phyloP scores from a whole-genome alignment of 2,329 filamentous ascomycete species.

The Diaporthe sp. region DNA sequence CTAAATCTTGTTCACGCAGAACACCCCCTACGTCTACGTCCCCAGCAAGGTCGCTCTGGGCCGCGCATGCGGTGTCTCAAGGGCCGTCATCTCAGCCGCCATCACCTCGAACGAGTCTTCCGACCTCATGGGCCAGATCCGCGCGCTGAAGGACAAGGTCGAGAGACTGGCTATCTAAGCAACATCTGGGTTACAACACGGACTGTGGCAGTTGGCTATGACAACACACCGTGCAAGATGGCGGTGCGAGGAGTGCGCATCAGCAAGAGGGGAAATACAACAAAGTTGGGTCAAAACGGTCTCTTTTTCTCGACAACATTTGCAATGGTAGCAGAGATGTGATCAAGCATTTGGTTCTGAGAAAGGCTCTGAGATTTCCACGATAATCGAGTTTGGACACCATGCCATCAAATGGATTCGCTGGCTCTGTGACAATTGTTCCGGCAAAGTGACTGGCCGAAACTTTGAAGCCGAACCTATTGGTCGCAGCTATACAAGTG shows the following conservation, averaged over 20 bases:
- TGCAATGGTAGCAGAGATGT: conserved; percentile 4
- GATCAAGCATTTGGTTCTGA: conserved; percentile 11
- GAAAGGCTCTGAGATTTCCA: background rate
- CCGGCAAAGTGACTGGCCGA: background rate
- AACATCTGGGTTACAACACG: background rate
- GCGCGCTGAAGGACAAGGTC: conserved; percentile 92
- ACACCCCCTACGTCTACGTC: conserved; percentile 73
- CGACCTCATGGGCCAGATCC: conserved; percentile 90
- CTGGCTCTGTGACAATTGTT: background rate
- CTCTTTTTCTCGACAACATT: background rate
- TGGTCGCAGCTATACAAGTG: background rate
- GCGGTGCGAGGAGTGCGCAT: background rate
- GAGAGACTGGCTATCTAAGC: conserved; percentile 93
- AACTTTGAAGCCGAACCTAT: background rate
- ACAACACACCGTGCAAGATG: background rate
- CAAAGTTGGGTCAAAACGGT: background rate
- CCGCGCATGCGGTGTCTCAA: conserved; percentile 89
- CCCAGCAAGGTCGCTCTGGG: conserved; percentile 87
- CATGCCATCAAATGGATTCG: no score
- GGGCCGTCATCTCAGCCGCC: conserved; percentile 86
- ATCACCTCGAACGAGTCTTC: conserved; percentile 95
- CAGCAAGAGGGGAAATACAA: background rate
- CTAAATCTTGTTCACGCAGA: conserved; percentile 8
- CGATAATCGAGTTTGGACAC: background rate
- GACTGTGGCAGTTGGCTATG: background rate